Evolutionary conservation across 345 rosid species (phyloP), one percentile per base, ranked within the genome.

Genomic region (Populus davidiana): DNA sequence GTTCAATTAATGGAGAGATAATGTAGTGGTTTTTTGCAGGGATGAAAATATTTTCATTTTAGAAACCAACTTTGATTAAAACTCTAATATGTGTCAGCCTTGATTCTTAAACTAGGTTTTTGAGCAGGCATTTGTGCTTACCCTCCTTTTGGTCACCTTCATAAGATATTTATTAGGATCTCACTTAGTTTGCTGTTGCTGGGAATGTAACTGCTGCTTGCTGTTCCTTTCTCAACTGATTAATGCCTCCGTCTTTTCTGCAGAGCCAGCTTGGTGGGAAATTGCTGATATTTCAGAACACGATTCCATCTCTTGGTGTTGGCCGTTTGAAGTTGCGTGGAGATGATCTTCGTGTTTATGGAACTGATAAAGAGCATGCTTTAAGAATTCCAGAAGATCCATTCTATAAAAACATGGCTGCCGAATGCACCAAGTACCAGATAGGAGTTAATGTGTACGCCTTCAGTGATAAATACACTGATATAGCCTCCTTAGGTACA

Each of bases 321-420:
- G 99, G 99, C 31, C 90, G 97, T 73, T 87, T 96, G 84, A 96
- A 89, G 89, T 86, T 96, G 85, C 90, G 98, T 33, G 99, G 99
- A 76, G 97, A 94, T 86, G 99, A 96, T 90, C 89, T 87, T 82
- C 96, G 97, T 75, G 84, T 88, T 27, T 94, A 96, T 86, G 99
- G 99, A 74, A 94, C 99, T 39, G 98, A 96, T 78, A 96, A 94
- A 83, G 99, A 96, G 79, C 83, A 89, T 82, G 35, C 86, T 31
- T 86, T 96, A 80, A 89, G 99, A 83, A 77, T 90, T 77, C 90
- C 98, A 72, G 99, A 96, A 85, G 98, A 96, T 82, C 89, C 91
- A 69, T 96, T 92, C 80, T 94, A 94, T 78, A 96, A 96, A 84
- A 97, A 94, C 86, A 91, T 94, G 98, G 98, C 99, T 87, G 99